Evolutionary conservation across 257 asterid genomes (phyloP), one percentile per base, ranked within the genome.

Genomic region (Leptodermis oblonga): DNA sequence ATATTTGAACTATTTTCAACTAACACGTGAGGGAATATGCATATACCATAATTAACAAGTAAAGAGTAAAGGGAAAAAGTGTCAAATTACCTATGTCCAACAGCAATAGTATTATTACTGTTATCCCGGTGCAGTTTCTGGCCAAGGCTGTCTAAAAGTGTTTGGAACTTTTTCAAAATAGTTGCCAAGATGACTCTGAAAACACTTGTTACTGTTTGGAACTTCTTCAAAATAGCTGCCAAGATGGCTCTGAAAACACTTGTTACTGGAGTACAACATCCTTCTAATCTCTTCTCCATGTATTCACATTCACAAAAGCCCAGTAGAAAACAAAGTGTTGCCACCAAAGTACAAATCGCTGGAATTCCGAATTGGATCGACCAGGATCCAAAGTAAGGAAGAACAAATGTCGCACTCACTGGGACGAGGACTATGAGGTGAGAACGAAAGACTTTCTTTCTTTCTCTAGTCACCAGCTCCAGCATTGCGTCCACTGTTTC

Each of bases 361-460:
- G 92, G 87, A 7, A 86, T 74, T n/a, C 87, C 89, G 49, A 88
- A 82, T 5, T 80, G 80, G 53, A 76, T 34, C 3, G 66, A 45
- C 92, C 95, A 88, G 0, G 80, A 85, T 8, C 73, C 80, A 65
- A 87, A 70, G 68, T 83, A 83, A 1, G 91, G 87, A 5, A 85
- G 82, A 28, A 80, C 82, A 63, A 83, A 60, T 14, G 73, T 71
- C 67, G 75, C 90, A 37, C 74, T 7, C 30, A 76, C 22, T 4
- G 84, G 68, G 15, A 74, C 20, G 23, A 79, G 28, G 7, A 49
- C 70, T 22, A 76, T 45, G 1, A 71, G 0, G 10, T 33, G 5
- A 20, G 66, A 12, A 3, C 65, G 0, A 1, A 41, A 6, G 1
- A 72, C 51, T 11, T 25, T 45, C 41, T 71, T 41, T 62, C 34